A percentile compares a stretch with the other conserved stretches of the same genome.
phyloP scores from a whole-genome alignment of 208 protist species.

The Trichomonas tenax region DNA sequence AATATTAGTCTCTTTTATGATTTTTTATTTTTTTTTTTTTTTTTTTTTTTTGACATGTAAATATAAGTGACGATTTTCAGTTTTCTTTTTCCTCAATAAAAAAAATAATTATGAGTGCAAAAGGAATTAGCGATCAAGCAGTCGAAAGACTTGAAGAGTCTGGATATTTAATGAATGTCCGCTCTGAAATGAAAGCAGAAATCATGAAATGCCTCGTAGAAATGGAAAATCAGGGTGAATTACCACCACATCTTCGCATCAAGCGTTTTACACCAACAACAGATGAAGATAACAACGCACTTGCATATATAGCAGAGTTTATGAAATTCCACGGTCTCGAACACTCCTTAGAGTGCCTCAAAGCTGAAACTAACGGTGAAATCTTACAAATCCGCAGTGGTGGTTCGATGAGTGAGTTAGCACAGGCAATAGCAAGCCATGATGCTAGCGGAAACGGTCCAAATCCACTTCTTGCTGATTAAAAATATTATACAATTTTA shows the following conservation, averaged over 20 bases:
- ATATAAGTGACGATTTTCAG: neutral
- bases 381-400: neutral
- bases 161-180: neutral
- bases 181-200: slow-evolving; percentile 18
- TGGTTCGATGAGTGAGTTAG: neutral
- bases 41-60: no score
- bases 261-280: neutral
- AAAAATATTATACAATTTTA: neutral
- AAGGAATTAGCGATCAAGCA: slow-evolving; percentile 1
- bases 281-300: neutral
- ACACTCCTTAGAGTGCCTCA: neutral
- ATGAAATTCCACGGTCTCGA: neutral
- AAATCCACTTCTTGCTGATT: neutral
- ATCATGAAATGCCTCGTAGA: slow-evolving; percentile 15
- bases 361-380: neutral
- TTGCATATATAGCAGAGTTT: slow-evolving; percentile 10
- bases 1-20: no score
- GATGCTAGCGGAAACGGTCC: neutral
- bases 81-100: neutral
- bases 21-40: no score
- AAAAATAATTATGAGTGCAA: neutral
- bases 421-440: neutral
- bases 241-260: neutral
- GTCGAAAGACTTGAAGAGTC: slow-evolving; percentile 7
- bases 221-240: slow-evolving; percentile 20